These are phyloP conservation scores for Leccinum incarnatum DNA, from an alignment of 768 basidiomycete species.

Conservation along the genomic window DNA sequence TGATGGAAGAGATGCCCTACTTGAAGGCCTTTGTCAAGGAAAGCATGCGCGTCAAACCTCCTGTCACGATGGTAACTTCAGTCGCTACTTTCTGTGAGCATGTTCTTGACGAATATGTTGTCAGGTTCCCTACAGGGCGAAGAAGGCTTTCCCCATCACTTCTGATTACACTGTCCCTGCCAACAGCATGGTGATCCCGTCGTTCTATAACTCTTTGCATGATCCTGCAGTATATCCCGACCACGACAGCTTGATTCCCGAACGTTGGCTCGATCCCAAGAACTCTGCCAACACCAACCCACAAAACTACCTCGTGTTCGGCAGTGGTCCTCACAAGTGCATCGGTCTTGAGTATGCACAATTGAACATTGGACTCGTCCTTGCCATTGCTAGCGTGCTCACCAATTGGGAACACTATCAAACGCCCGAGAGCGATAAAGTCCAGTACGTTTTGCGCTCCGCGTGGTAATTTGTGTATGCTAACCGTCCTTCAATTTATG, in stretches of 20 bases:
- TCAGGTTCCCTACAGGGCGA: conserved; percentile 91
- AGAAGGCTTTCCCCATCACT: conserved; percentile 88
- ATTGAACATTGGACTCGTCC: conserved; percentile 84
- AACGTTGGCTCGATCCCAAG: conserved; percentile 89
- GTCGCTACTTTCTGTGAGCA: background rate
- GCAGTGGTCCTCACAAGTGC: conserved; percentile 89
- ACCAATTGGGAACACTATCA: conserved; percentile 85
- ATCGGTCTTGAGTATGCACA: conserved; percentile 91
- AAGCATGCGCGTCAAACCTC: conserved; percentile 86
- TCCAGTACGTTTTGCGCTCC: conserved; percentile 57
- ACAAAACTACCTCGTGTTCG: conserved; percentile 95
- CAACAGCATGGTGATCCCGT: conserved; percentile 92
- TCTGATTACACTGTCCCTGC: conserved; percentile 90
- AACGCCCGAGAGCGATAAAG: conserved; percentile 76
- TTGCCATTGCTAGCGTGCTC: conserved; percentile 77
- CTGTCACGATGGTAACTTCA: conserved; percentile 83
- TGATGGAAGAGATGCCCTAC: conserved; percentile 92
- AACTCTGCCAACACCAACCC: conserved; percentile 79
- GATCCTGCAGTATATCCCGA: conserved; percentile 86
- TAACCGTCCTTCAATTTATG: background rate
- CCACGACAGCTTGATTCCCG: conserved; percentile 79
- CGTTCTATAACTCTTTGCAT: conserved; percentile 90
- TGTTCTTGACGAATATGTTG: conserved; percentile 12
- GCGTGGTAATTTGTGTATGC: background rate
- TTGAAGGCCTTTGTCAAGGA: conserved; percentile 92